phyloP scores from a whole-genome alignment of 495 filamentous ascomycete species.

The Xylaria longipes region DNA sequence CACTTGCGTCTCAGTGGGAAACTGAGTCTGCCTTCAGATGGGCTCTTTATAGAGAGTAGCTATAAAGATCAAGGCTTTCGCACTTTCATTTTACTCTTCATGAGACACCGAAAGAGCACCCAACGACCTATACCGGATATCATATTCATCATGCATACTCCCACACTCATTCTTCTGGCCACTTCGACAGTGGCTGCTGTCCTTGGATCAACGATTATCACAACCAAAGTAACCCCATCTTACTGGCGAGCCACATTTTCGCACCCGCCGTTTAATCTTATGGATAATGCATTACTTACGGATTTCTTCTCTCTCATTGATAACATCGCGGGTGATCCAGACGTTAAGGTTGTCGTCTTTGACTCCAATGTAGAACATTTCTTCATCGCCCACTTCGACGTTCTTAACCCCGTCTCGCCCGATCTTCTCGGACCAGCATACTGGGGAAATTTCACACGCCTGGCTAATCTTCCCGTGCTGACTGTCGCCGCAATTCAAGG shows the following conservation, averaged over 20 bases:
- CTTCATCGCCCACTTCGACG: neutral
- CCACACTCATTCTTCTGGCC: neutral
- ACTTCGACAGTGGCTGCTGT: neutral
- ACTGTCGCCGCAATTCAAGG: neutral
- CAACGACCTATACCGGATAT: neutral
- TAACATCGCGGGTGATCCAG: neutral
- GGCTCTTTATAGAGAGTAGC: neutral
- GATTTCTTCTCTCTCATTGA: neutral
- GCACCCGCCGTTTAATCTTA: neutral
- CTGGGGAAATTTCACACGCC: neutral
- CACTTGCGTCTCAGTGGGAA: neutral
- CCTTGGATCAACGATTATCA: neutral
- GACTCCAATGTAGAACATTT: neutral
- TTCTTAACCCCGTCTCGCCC: neutral
- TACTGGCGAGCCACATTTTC: conserved; percentile 1
- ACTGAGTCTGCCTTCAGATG: neutral
- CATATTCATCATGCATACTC: neutral
- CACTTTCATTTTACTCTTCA: neutral
- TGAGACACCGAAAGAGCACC: neutral
- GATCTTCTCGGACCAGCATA: neutral
- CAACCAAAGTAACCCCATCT: neutral
- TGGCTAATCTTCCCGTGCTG: neutral
- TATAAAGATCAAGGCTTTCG: neutral
- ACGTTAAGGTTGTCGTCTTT: neutral
- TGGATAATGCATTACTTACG: neutral